A percentile compares a stretch with the other conserved stretches of the same genome.
phyloP scores from a whole-genome alignment of 148 eudicot species.

The Arctostaphylos glauca region DNA sequence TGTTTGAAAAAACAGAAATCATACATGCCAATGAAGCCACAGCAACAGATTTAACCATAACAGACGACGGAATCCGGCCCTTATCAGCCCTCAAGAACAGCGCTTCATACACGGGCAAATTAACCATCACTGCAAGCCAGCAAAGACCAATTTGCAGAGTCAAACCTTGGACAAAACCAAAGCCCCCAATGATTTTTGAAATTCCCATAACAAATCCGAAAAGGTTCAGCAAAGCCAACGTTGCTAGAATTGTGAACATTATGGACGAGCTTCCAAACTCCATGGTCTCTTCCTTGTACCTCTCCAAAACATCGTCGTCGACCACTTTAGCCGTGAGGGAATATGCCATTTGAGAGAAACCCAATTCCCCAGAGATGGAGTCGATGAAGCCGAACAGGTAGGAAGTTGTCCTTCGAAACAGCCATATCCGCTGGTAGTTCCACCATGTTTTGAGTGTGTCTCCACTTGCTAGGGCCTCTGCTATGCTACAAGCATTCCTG shows the following conservation, averaged over 20 bases:
- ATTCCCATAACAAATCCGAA: slow-evolving; percentile 12
- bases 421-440: slow-evolving; percentile 42
- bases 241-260: slow-evolving; percentile 27
- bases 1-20: slow-evolving; percentile 20
- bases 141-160: slow-evolving; percentile 24
- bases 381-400: slow-evolving; percentile 34
- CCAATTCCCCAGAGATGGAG: slow-evolving; percentile 20
- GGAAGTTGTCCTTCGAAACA: slow-evolving; percentile 34
- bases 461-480: slow-evolving; percentile 29
- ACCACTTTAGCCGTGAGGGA: slow-evolving; percentile 33
- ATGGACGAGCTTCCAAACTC: slow-evolving; percentile 40
- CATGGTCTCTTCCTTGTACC: slow-evolving; percentile 30
- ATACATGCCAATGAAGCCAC: slow-evolving; percentile 29
- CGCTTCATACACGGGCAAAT: slow-evolving; percentile 36
- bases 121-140: slow-evolving; percentile 22
- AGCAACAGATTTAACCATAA: slow-evolving; percentile 30
- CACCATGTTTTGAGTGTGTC: slow-evolving; percentile 40
- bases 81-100: slow-evolving; percentile 35
- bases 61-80: slow-evolving; percentile 34
- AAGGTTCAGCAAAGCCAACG: slow-evolving; percentile 33
- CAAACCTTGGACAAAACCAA: neutral
- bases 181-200: slow-evolving; percentile 1
- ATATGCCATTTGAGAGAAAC: slow-evolving; percentile 30
- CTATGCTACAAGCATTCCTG: slow-evolving; percentile 23
- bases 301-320: slow-evolving; percentile 24